Evolutionary conservation across 1,139 yeast genomes (phyloP).

Genomic region (Kodamaea alishanica): DNA sequence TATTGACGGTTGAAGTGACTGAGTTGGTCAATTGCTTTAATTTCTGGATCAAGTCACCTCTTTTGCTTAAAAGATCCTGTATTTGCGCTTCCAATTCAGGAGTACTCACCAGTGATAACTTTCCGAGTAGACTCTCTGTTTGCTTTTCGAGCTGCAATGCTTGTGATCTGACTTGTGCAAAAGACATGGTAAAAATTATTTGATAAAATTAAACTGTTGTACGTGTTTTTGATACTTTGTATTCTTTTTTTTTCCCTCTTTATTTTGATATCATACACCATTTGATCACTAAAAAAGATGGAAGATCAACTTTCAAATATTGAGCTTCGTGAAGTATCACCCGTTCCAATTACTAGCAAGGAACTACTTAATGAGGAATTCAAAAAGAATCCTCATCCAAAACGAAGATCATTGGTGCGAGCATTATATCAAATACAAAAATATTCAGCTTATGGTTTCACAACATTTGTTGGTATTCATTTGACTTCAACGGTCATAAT

Average conservation of each 20-base stretch:
- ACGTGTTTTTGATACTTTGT: too few species aligned
- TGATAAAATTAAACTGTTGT: too few species aligned
- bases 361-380: too few species aligned
- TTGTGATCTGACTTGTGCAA: constrained; percentile 38
- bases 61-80: constrained; percentile 29
- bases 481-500: constrained; percentile 50
- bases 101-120: constrained; percentile 25
- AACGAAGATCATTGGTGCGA: background rate
- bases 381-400: too few species aligned
- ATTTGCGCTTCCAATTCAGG: constrained; percentile 69
- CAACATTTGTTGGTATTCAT: constrained; percentile 58
- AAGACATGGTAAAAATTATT: constrained; percentile 27
- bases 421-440: constrained; percentile 37
- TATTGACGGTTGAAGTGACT: constrained; percentile 22
- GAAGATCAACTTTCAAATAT: too few species aligned
- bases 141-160: constrained; percentile 41
- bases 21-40: constrained; percentile 51
- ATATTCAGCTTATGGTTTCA: constrained; percentile 59
- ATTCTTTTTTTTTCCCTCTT: too few species aligned
- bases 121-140: constrained; percentile 37
- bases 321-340: too few species aligned
- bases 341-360: too few species aligned
- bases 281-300: too few species aligned
- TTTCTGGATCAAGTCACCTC: constrained; percentile 31
- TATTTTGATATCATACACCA: too few species aligned